These are phyloP conservation scores for Xerocomus potaroensis DNA, from an alignment of 768 basidiomycete genomes.

Conservation along the genomic window DNA sequence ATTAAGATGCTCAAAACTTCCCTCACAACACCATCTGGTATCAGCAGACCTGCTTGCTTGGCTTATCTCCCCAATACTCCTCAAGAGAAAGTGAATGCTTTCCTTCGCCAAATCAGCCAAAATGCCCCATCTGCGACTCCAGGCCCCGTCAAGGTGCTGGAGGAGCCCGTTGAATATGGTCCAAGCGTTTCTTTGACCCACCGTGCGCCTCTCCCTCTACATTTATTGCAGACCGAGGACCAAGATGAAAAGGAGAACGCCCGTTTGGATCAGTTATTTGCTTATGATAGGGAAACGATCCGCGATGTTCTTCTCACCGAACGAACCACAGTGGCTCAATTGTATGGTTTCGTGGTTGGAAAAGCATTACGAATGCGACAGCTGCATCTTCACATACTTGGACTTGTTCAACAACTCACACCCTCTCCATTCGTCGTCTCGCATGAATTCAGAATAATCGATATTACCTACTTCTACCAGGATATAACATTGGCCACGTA, in stretches of 20 bases:
- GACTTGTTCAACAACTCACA: not conserved
- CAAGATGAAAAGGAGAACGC: not conserved
- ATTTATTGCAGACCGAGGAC: not conserved
- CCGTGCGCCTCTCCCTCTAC: not conserved
- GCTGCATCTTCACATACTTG: not conserved
- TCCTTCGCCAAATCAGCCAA: conserved; percentile 52
- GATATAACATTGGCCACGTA: not conserved
- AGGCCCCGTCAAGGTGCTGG: conserved; percentile 45
- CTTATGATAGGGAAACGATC: not conserved
- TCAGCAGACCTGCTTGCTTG: conserved; percentile 54
- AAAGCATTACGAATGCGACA: not conserved
- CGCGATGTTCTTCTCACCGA: not conserved
- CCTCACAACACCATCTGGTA: conserved; percentile 54
- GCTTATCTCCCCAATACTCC: conserved; percentile 59
- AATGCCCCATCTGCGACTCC: conserved; percentile 24
- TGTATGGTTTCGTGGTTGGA: not conserved
- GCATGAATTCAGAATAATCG: not conserved
- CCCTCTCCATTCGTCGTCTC: not conserved
- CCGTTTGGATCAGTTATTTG: not conserved
- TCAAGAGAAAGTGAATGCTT: conserved; percentile 51
- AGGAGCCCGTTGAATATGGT: conserved; percentile 54
- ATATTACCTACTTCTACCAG: not conserved
- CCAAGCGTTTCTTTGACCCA: conserved; percentile 31
- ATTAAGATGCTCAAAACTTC: conserved; percentile 69
- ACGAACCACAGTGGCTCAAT: not conserved